Evolutionary conservation across 192 early-diverging fungal genomes (phyloP).

Genomic region (Spinellus fusiger): DNA sequence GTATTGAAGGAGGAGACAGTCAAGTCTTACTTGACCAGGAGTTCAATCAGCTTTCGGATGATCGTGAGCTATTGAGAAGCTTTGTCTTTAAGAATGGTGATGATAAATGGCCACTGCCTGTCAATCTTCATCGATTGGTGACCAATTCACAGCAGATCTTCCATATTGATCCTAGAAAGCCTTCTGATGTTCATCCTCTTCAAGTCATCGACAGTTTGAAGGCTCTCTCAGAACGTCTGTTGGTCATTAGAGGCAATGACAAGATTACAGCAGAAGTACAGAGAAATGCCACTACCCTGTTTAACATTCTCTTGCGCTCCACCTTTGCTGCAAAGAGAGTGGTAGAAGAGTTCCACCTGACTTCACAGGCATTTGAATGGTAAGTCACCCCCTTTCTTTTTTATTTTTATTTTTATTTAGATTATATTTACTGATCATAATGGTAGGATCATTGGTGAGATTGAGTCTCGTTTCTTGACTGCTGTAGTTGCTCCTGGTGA

Average conservation of each 20-base stretch:
- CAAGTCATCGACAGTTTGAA: constrained; percentile 70
- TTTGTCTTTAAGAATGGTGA: constrained; percentile 77
- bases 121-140: constrained; percentile 85
- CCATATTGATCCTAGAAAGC: constrained; percentile 69
- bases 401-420: background rate
- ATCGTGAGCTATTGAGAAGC: constrained; percentile 68
- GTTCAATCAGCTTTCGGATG: constrained; percentile 68
- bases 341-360: constrained; percentile 87
- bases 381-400: background rate
- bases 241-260: constrained; percentile 87
- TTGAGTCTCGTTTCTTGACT: constrained; percentile 85
- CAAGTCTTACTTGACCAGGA: constrained; percentile 77
- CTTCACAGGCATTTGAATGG: constrained; percentile 86
- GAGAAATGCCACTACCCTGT: constrained; percentile 87
- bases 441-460: constrained; percentile 78
- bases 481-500: constrained; percentile 91
- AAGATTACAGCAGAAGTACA: constrained; percentile 82
- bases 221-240: constrained; percentile 62
- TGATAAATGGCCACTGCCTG: constrained; percentile 81
- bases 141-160: constrained; percentile 90
- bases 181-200: constrained; percentile 83
- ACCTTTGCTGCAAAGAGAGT: constrained; percentile 79
- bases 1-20: constrained; percentile 68
- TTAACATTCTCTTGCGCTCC: constrained; percentile 77
- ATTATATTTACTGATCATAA: background rate